Evolutionary conservation across 2,329 filamentous ascomycete species (phyloP).

Genomic region (Tolypocladium guangdongense): DNA sequence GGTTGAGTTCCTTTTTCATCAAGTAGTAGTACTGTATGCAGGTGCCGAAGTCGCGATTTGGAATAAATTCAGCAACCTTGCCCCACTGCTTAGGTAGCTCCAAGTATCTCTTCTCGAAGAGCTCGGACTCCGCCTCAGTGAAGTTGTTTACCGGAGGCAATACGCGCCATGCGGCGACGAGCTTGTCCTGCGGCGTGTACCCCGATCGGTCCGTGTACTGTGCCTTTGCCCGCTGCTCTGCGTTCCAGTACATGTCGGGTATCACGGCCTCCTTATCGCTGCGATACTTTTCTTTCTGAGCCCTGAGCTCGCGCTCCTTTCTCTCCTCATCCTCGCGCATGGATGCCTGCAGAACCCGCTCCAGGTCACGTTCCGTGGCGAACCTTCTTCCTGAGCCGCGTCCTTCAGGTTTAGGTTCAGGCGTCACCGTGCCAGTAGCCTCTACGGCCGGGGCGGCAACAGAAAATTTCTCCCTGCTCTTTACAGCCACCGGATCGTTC

Average conservation of each 20-base stretch:
- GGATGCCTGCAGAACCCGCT: slow-evolving; percentile 62
- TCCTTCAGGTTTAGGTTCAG: slow-evolving; percentile 47
- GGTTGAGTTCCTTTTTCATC: slow-evolving; percentile 62
- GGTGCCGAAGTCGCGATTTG: slow-evolving; percentile 60
- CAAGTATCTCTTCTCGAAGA: slow-evolving; percentile 65
- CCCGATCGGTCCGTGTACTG: slow-evolving; percentile 57
- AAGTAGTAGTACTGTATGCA: slow-evolving; percentile 83
- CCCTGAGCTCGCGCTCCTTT: slow-evolving; percentile 53
- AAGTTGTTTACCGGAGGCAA: slow-evolving; percentile 67
- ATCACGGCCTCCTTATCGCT: slow-evolving; percentile 68
- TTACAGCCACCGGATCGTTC: slow-evolving; percentile 41
- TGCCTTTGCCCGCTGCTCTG: slow-evolving; percentile 45
- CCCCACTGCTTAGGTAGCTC: slow-evolving; percentile 77
- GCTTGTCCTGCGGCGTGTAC: slow-evolving; percentile 50
- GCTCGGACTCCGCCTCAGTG: slow-evolving; percentile 55
- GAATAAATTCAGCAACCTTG: slow-evolving; percentile 57
- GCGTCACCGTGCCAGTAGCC: slow-evolving; percentile 24
- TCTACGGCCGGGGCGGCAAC: slow-evolving; percentile 25
- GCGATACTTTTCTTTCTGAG: slow-evolving; percentile 58
- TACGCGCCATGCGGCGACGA: slow-evolving; percentile 61
- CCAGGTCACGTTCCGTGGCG: slow-evolving; percentile 62
- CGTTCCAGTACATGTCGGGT: slow-evolving; percentile 56
- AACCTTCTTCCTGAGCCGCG: slow-evolving; percentile 44
- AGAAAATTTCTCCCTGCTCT: slow-evolving; percentile 44
- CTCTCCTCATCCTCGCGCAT: slow-evolving; percentile 60